These are phyloP conservation scores for Coffea humblotiana DNA, from an alignment of 305 asterid species.

Conservation along the genomic window DNA sequence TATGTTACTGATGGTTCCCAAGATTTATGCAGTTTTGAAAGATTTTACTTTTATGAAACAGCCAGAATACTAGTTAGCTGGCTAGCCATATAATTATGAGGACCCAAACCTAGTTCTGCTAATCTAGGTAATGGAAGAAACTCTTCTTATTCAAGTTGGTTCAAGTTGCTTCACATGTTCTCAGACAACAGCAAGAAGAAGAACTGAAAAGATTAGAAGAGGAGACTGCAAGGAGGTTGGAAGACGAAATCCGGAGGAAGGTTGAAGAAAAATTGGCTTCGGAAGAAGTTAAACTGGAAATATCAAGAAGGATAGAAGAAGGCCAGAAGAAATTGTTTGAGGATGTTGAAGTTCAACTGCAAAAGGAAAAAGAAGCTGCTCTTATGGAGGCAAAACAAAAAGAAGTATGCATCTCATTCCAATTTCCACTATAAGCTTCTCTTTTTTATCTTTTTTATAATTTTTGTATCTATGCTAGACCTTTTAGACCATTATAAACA, in stretches of 20 bases:
- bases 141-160: background rate
- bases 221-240: constrained; percentile 86
- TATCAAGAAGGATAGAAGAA: constrained; percentile 64
- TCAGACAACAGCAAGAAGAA: constrained; percentile 69
- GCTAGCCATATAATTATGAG: background rate
- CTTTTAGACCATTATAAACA: background rate
- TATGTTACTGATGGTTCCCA: background rate
- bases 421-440: background rate
- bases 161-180: constrained; percentile 13
- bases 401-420: constrained; percentile 56
- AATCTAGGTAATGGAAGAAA: background rate
- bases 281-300: constrained; percentile 67
- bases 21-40: background rate
- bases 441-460: background rate
- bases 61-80: background rate
- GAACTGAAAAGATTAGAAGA: constrained; percentile 88
- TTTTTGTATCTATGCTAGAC: background rate
- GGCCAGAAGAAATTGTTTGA: constrained; percentile 65
- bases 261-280: constrained; percentile 80
- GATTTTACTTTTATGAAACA: background rate
- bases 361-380: constrained; percentile 80
- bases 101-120: background rate
- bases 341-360: constrained; percentile 73
- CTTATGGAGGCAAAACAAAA: constrained; percentile 80
- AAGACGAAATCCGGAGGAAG: constrained; percentile 80